Evolutionary conservation across 2,329 filamentous ascomycete genomes (phyloP).

Genomic region (Acephala macrosclerotiorum): DNA sequence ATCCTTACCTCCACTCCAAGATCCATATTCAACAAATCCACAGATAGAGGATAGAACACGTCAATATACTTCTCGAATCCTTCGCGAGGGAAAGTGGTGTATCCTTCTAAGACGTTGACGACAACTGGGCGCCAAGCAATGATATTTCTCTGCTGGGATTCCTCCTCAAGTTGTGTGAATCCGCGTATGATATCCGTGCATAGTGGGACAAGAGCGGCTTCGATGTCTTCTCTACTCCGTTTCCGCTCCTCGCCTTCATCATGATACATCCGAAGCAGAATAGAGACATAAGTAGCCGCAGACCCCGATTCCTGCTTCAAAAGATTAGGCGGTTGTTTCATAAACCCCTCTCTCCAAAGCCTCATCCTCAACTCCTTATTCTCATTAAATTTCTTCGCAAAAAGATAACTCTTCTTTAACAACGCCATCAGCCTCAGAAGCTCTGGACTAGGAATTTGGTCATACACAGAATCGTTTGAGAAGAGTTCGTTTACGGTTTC

Average conservation of each 20-base stretch:
- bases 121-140: conserved; percentile 97
- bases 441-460: conserved; percentile 88
- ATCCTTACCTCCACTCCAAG: conserved; percentile 80
- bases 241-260: conserved; percentile 85
- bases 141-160: conserved; percentile 96
- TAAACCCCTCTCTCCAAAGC: conserved; percentile 97
- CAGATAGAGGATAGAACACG: conserved; percentile 84
- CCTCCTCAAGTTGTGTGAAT: conserved; percentile 88
- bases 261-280: conserved; percentile 96
- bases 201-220: conserved; percentile 89
- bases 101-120: conserved; percentile 94
- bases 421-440: conserved; percentile 92
- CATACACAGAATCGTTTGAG: conserved; percentile 94
- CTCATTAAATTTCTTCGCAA: conserved; percentile 96
- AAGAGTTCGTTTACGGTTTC: conserved; percentile 99
- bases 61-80: conserved; percentile 83
- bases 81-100: conserved; percentile 79
- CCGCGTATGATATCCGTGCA: conserved; percentile 92
- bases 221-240: conserved; percentile 81
- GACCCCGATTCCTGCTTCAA: conserved; percentile 96
- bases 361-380: conserved; percentile 95
- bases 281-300: conserved; percentile 93
- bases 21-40: conserved; percentile 85
- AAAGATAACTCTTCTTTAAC: conserved; percentile 94
- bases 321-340: conserved; percentile 98